phyloP scores from a whole-genome alignment of 202 grass and related monocot genomes.

The Carex sylvatica region DNA sequence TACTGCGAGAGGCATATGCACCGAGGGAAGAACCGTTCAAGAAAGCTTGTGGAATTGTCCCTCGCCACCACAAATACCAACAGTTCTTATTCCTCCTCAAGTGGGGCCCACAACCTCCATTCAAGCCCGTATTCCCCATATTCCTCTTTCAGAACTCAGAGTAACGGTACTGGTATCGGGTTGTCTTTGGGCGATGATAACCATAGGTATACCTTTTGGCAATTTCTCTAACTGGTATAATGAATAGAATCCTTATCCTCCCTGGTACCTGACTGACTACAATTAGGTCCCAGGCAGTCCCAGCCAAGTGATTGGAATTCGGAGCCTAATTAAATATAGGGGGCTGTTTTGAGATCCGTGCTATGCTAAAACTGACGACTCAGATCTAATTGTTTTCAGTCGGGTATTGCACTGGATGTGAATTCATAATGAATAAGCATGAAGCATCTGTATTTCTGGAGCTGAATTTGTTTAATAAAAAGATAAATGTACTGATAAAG shows the following conservation, averaged over 20 bases:
- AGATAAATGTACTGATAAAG: background rate
- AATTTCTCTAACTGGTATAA: slow-evolving; percentile 2
- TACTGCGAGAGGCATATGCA: slow-evolving; percentile 99
- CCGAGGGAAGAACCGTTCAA: slow-evolving; percentile 89
- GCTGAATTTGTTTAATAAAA: background rate
- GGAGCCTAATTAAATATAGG: too few relatives aligned
- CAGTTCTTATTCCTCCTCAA: slow-evolving; percentile 15
- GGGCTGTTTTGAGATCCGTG: too few relatives aligned
- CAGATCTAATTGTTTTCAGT: too few relatives aligned
- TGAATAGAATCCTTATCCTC: background rate
- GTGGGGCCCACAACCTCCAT: background rate
- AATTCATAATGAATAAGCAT: background rate
- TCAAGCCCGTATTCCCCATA: slow-evolving; percentile 16
- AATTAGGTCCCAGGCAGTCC: too few relatives aligned
- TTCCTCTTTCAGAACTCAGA: slow-evolving; percentile 5
- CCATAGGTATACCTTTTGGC: slow-evolving; percentile 9
- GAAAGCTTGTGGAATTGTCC: slow-evolving; percentile 99
- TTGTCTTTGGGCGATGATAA: slow-evolving; percentile 29
- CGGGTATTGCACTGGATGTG: too few relatives aligned
- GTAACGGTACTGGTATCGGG: background rate
- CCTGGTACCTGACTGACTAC: too few relatives aligned
- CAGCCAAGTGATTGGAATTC: too few relatives aligned
- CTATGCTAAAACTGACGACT: too few relatives aligned
- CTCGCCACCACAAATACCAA: slow-evolving; percentile 32
- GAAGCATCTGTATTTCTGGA: background rate